phyloP scores from a whole-genome alignment of 2,329 filamentous ascomycete species.

The Aspergillus thermomutatus region DNA sequence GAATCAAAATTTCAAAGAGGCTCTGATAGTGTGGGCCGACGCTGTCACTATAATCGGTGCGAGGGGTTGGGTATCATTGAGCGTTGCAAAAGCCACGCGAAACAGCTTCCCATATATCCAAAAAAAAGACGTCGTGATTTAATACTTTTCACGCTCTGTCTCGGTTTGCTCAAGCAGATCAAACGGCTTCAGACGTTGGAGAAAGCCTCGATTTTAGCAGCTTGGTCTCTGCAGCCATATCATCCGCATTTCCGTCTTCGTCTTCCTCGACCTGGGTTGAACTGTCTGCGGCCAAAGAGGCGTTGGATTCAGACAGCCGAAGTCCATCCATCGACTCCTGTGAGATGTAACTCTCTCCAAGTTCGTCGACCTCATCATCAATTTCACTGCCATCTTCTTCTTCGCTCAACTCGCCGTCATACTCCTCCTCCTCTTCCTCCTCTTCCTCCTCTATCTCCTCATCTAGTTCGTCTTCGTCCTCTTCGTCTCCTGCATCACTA shows the following conservation, averaged over 20 bases:
- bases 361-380: conserved; percentile 50
- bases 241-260: conserved; percentile 13
- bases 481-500: conserved; percentile 51
- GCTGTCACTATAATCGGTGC: neutral
- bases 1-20: neutral
- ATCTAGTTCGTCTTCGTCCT: conserved; percentile 50
- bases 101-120: neutral
- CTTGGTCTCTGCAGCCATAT: neutral
- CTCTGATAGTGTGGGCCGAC: neutral
- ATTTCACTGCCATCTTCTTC: conserved; percentile 52
- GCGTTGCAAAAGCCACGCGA: neutral
- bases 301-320: conserved; percentile 43
- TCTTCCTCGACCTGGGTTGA: conserved; percentile 27
- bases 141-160: neutral
- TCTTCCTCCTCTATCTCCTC: conserved; percentile 51
- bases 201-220: neutral
- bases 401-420: conserved; percentile 45
- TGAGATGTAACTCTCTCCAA: conserved; percentile 36
- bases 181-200: neutral
- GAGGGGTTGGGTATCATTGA: conserved; percentile 4
- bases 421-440: conserved; percentile 34
- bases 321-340: conserved; percentile 45
- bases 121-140: neutral
- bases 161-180: neutral
- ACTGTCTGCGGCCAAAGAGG: conserved; percentile 36